Base-by-base conservation (phyloP, 768 basidiomycete genomes). In the Phylloporus arenicola region DNA sequence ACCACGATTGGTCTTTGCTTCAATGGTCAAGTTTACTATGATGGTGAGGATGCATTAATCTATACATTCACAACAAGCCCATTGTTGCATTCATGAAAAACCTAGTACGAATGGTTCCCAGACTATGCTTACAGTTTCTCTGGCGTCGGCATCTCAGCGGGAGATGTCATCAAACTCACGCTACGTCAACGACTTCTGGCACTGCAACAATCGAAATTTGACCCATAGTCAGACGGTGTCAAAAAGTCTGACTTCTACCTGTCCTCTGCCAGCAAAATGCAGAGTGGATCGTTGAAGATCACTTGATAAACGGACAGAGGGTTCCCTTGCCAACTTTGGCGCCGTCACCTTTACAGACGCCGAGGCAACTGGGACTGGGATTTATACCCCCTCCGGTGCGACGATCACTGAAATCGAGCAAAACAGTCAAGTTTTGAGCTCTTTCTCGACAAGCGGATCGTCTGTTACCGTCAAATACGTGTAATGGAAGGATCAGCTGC, bases 31-130 rank as follows among this genome's bases (percentile, higher is more conserved):
- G 3, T 8, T 6, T n/a, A 19, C 8, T 44, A 48, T 7, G 4
- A 11, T 44, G 47, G 52, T 53, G 16, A 40, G 50, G n/a, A 22
- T 6, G 14, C 13, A 6, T 19, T 9, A 6, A 42, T 25, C 8
- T 13, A 4, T 9, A 3, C 20, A 10, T 20, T 14, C 6, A 5
- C 9, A 22, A 7, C 16, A 3, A 34, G 37, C 16, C 42, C 12
- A 45, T 14, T 16, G 14, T n/a, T 24, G 7, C 8, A 7, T 41
- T 20, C 37, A 11, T 17, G n/a, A 4, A 35, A 8, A 53, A 47
- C 52, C 24, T 53, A 47, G 52, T 45, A 31, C 27, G 38, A 53
- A 25, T 53, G 52, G 52, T 34, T 13, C 7, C 52, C 47, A 2
- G 40, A 8, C 2, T 1, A 11, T 11, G 7, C 31, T 39, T 4